These are phyloP conservation scores for Cardamine chenopodiifolia DNA, from an alignment of 345 rosid species.

Conservation along the genomic window DNA sequence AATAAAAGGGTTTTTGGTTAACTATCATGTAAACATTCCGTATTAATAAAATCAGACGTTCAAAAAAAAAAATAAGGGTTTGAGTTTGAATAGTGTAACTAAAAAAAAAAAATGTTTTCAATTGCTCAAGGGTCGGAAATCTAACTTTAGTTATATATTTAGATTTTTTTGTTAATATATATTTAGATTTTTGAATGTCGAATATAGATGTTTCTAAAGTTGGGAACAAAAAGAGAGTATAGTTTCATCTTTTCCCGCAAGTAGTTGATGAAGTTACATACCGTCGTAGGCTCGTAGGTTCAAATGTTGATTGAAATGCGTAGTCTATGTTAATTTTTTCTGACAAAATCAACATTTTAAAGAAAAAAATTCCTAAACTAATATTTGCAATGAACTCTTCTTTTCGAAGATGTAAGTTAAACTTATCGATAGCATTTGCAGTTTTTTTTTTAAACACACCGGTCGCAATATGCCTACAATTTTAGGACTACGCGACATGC, in stretches of 20 bases:
- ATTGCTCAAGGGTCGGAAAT: neutral
- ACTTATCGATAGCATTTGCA: neutral
- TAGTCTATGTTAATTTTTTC: slow-evolving; percentile 17
- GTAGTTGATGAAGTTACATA: slow-evolving; percentile 10
- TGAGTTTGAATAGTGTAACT: slow-evolving; percentile 14
- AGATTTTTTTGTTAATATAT: neutral
- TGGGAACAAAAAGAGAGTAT: slow-evolving; percentile 24
- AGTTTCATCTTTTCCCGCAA: neutral
- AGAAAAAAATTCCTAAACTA: neutral
- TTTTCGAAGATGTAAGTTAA: neutral
- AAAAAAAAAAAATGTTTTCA: no score
- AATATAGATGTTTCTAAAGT: slow-evolving; percentile 36
- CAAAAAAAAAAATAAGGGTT: no score
- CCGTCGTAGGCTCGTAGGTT: neutral
- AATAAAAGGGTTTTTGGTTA: neutral
- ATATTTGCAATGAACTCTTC: neutral
- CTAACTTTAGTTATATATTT: slow-evolving; percentile 9
- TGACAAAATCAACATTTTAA: neutral
- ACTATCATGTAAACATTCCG: no score
- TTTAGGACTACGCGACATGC: neutral
- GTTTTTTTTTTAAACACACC: neutral
- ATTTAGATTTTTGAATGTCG: slow-evolving; percentile 24
- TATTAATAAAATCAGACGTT: no score
- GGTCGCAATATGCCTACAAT: neutral
- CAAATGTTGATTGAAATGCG: neutral